A percentile compares a stretch with the other conserved stretches of the same genome.
phyloP scores from a whole-genome alignment of 2,329 filamentous ascomycete genomes.

The Hypoxylon sp. region DNA sequence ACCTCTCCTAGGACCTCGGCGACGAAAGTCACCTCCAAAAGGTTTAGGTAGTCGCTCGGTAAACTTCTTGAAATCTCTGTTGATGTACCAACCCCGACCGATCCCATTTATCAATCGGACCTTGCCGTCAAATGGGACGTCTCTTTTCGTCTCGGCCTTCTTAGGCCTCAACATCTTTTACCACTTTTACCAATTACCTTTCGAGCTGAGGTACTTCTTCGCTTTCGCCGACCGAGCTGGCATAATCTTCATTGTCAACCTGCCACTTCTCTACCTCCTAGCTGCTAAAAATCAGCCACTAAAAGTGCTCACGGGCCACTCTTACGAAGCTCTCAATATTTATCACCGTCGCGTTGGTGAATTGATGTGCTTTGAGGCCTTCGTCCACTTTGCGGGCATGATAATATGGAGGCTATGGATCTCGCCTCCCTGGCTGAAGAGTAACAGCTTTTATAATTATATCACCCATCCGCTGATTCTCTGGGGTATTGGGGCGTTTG shows the following conservation, averaged over 20 bases:
- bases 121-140: conserved; percentile 71
- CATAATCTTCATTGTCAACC: conserved; percentile 65
- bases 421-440: conserved; percentile 62
- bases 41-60: conserved; percentile 9
- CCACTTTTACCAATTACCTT: conserved; percentile 66
- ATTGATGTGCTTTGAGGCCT: conserved; percentile 71
- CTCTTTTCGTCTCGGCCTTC: conserved; percentile 66
- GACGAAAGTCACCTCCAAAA: background rate
- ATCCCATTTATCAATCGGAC: conserved; percentile 70
- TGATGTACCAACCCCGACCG: conserved; percentile 71
- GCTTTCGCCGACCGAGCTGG: conserved; percentile 72
- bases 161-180: conserved; percentile 71
- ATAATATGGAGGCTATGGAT: conserved; percentile 69
- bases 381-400: conserved; percentile 71
- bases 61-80: conserved; percentile 44
- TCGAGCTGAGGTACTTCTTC: conserved; percentile 66
- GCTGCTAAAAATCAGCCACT: conserved; percentile 77
- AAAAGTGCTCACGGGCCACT: conserved; percentile 72
- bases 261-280: conserved; percentile 72
- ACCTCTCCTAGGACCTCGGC: conserved; percentile 52
- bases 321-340: conserved; percentile 77
- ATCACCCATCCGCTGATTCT: conserved; percentile 67
- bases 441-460: conserved; percentile 62
- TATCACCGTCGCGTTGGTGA: conserved; percentile 76
- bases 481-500: conserved; percentile 68